Base-by-base conservation (phyloP, 768 basidiomycete genomes). In the Cubamyces lactineus region DNA sequence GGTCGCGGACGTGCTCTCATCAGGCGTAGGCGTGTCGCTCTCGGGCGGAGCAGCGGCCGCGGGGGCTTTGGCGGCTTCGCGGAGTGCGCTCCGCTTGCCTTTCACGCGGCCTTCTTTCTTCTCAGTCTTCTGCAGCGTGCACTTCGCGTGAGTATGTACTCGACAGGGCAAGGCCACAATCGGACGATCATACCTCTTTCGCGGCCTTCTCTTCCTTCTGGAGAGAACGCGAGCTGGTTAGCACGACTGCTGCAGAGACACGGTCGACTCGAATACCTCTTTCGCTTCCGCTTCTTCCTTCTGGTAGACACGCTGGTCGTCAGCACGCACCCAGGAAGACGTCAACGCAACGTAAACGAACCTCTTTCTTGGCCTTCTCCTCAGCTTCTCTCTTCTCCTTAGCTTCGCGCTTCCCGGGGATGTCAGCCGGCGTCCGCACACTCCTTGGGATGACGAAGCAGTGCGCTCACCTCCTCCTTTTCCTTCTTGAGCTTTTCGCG, bases 401-500 rank as follows among this genome's bases (percentile, higher is more conserved):
- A 24, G 89, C 88, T 71, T 92, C 91, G 52, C 85, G 86, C 89
- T 93, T 70, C 48, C 43, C 34, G 28, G 21, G 45, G 30, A 58
- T 52, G 64, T 64, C 46, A 62, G 53, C n/a, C 23, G 34, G 34
- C 5, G 34, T 9, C 34, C 34, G 42, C 38, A 38, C 40, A 21
- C n/a, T n/a, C 52, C 56, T 53, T 23, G 57, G 28, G 5, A 30
- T n/a, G 47, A 52, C 26, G 19, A 11, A 15, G 19, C 17, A 39
- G 23, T 59, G 47, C 34, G 48, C 75, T 53, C 62, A 84, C 82
- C 78, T 83, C 83, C 26, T 83, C 84, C 59, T 84, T 84, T 77
- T 94, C 91, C 72, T 87, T 89, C 84, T 92, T 91, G 57, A 94
- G 78, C 74, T 89, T 92, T 71, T 88, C 92, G 61, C 89, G 84